phyloP scores from a whole-genome alignment of 352 stramenopile genomes.

The Phytophthora pisi region DNA sequence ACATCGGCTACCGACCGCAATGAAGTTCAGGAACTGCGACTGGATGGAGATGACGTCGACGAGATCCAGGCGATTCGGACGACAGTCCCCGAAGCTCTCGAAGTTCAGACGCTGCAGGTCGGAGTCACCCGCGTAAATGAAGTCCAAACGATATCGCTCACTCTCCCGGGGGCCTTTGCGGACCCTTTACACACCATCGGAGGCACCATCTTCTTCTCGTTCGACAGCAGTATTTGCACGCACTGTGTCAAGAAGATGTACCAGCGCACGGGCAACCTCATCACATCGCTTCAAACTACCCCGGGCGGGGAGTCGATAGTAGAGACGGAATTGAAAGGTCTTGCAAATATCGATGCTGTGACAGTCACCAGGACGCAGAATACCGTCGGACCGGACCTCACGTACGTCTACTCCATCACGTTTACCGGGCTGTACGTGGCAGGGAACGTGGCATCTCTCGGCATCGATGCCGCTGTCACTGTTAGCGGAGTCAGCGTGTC shows the following conservation, averaged over 20 bases:
- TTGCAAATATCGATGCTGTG: conserved; percentile 71
- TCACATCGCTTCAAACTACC: conserved; percentile 39
- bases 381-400: conserved; percentile 45
- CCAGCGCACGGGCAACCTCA: conserved; percentile 49
- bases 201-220: conserved; percentile 52
- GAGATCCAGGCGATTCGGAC: conserved; percentile 93
- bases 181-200: conserved; percentile 45
- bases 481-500: conserved; percentile 29
- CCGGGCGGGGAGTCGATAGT: conserved; percentile 26
- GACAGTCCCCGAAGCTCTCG: conserved; percentile 67
- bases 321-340: conserved; percentile 33
- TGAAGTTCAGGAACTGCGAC: conserved; percentile 88
- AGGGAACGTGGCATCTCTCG: conserved; percentile 87
- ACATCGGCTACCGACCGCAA: conserved; percentile 92
- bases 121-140: conserved; percentile 70
- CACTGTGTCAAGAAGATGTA: conserved; percentile 59
- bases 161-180: conserved; percentile 56
- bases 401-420: conserved; percentile 85
- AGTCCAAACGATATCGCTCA: conserved; percentile 86
- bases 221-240: conserved; percentile 63
- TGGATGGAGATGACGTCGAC: conserved; percentile 89
- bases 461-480: conserved; percentile 47
- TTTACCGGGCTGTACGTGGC: conserved; percentile 87
- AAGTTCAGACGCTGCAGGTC: conserved; percentile 91
- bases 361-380: conserved; percentile 39